Conservation (phyloP, 202 grass and related monocot species). For the Digitaria exilis region DNA sequence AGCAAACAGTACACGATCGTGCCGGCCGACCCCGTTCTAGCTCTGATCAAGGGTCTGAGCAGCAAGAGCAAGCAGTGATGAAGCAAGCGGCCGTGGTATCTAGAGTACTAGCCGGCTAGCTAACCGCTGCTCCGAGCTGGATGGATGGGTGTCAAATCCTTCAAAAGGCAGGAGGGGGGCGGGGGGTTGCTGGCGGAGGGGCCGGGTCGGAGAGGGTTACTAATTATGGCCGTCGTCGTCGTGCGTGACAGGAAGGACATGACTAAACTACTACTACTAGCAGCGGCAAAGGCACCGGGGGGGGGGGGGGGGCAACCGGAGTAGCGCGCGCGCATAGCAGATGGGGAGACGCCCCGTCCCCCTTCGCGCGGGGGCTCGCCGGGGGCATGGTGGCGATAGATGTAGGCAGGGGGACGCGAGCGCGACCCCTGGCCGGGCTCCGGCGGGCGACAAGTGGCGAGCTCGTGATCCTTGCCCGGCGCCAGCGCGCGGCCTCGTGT, state of each 20-base stretch:
- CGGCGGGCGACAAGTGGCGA: slow-evolving; percentile 37
- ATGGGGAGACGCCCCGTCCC: not conserved
- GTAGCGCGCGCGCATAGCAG: not conserved
- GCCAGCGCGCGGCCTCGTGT: not conserved
- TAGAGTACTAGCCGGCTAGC: too few species aligned
- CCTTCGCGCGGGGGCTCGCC: not conserved
- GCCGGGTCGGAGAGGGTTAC: not conserved
- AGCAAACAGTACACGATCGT: not conserved
- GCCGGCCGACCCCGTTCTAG: slow-evolving; percentile 3
- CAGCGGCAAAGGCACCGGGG: too few species aligned
- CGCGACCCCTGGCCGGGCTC: not conserved
- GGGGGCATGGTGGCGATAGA: not conserved
- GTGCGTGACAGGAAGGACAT: slow-evolving; percentile 25
- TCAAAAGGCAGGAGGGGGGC: slow-evolving; percentile 10
- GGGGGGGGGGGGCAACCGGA: not conserved
- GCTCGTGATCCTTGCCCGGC: slow-evolving; percentile 33
- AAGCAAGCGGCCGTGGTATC: not conserved
- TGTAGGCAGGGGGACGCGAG: not conserved
- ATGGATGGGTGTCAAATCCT: slow-evolving; percentile 39
- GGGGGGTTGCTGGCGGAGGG: slow-evolving; percentile 6
- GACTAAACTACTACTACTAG: slow-evolving; percentile 40
- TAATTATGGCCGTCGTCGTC: slow-evolving; percentile 12
- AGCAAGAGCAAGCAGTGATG: not conserved
- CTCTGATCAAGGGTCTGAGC: not conserved
- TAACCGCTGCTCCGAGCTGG: slow-evolving; percentile 12